Evolutionary conservation across 1,139 yeast genomes (phyloP), one percentile per base, ranked within the genome.

Genomic region (Saccharomyces hybrid): DNA sequence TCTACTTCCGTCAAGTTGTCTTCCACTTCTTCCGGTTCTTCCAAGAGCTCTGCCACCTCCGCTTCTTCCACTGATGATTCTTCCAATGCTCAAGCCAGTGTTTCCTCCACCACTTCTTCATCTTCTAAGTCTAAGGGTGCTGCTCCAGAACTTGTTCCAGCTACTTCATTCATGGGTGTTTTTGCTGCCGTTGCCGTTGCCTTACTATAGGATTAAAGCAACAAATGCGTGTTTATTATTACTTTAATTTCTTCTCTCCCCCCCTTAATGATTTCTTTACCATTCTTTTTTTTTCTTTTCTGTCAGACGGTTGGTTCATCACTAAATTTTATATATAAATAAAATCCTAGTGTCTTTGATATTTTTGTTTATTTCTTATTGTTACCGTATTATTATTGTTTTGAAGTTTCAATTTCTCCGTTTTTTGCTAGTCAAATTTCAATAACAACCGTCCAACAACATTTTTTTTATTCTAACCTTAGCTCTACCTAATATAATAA

Each of bases 151-250:
- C 58, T 67, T 71, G 62, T 75, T 74, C 68, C 75, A 75, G 72
- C 77, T 57, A 12, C 53, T 61, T 75, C 86, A 57, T 63, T 82
- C 62, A 71, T 81, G 62, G 82, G 84, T 66, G 79, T 80, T 60
- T 66, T 82, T 59, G 84, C 82, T 67, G 86, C 86, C 63, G 68
- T 81, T 64, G 81, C 83, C 66, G 76, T 82, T 61, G 80, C 86
- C 64, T 74, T 84, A 67, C 80, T 82, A 74, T 85, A 81, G 77
- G 63, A 12, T 31, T n/a, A 31, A 28, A 47, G 48, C 32, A 27
- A 47, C 29, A 47, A 47, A n/a, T 19, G 27, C 16, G 27, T 46
- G n/a, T 46, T 12, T 12, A 27, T 47, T 26, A 47, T 27, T 14
- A 21, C 19, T 47, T 27, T 24, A 27, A 21, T 19, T 12, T 47